Evolutionary conservation across 2,329 filamentous ascomycete species (phyloP).

Genomic region (Annulohypoxylon truncatum): DNA sequence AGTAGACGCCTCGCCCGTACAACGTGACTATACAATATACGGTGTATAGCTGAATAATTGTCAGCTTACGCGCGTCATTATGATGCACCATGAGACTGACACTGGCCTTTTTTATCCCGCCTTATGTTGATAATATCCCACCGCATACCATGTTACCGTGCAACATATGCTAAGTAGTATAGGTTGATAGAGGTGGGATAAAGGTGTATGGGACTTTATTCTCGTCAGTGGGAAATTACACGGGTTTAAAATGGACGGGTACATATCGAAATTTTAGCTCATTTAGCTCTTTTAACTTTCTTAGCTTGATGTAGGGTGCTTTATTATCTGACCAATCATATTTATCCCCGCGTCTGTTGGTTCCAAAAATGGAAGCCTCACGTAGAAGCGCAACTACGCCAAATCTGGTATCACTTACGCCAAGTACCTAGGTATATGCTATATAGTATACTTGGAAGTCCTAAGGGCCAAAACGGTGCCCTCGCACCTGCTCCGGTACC

Average conservation of each 20-base stretch:
- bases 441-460: slow-evolving; percentile 26
- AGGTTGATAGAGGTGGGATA: neutral
- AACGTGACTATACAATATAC: slow-evolving; percentile 8
- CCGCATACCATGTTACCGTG: slow-evolving; percentile 2
- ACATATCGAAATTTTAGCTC: slow-evolving; percentile 12
- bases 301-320: slow-evolving; percentile 2
- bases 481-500: neutral
- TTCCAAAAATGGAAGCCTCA: neutral
- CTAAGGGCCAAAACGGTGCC: slow-evolving; percentile 13
- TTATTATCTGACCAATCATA: slow-evolving; percentile 29
- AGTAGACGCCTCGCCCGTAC: slow-evolving; percentile 17
- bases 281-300: neutral
- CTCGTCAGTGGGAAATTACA: neutral
- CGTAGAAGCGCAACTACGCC: neutral
- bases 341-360: slow-evolving; percentile 23
- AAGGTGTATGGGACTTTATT: neutral
- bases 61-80: slow-evolving; percentile 36
- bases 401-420: slow-evolving; percentile 1
- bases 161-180: neutral
- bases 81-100: slow-evolving; percentile 6
- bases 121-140: neutral
- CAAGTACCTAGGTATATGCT: slow-evolving; percentile 6
- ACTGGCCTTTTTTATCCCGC: slow-evolving; percentile 6
- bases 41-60: slow-evolving; percentile 4
- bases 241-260: neutral